phyloP scores from a whole-genome alignment of 768 basidiomycete species.

The Steccherinum ochraceum region DNA sequence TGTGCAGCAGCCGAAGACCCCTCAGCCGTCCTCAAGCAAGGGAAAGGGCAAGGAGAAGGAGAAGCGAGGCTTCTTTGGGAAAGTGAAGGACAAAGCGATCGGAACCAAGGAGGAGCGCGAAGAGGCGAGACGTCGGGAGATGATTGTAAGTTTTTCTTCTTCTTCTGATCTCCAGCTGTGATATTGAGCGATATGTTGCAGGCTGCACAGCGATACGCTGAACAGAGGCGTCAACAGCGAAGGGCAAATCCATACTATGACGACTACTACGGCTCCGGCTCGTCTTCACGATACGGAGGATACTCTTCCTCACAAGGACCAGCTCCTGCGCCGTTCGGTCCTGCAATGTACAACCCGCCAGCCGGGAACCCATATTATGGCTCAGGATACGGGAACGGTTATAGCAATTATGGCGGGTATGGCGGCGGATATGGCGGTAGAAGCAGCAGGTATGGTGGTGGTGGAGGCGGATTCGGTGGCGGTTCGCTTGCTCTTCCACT shows the following conservation, averaged over 20 bases:
- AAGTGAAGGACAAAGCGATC: slow-evolving; percentile 56
- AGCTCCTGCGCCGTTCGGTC: not conserved
- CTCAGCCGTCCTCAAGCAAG: slow-evolving; percentile 1
- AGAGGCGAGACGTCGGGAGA: slow-evolving; percentile 28
- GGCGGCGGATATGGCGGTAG: slow-evolving; percentile 15
- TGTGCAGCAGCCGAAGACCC: slow-evolving; percentile 14
- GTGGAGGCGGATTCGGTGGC: slow-evolving; percentile 19
- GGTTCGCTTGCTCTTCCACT: slow-evolving; percentile 16
- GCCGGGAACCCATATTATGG: slow-evolving; percentile 11
- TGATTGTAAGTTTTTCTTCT: slow-evolving; percentile 9
- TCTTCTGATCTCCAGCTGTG: not conserved
- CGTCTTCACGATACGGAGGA: not conserved
- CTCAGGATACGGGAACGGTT: not conserved
- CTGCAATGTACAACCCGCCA: slow-evolving; percentile 20
- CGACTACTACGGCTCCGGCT: not conserved
- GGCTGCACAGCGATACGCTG: slow-evolving; percentile 5
- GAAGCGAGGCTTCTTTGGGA: slow-evolving; percentile 51
- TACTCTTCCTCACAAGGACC: not conserved
- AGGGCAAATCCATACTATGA: slow-evolving; percentile 2
- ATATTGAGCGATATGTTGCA: not conserved
- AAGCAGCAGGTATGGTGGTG: too few relatives aligned
- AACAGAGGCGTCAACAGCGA: slow-evolving; percentile 16
- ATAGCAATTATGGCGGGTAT: slow-evolving; percentile 5
- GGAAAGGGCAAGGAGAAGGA: slow-evolving; percentile 14
- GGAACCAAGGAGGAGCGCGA: slow-evolving; percentile 63